Base-by-base conservation (phyloP, 2,329 filamentous ascomycete genomes). In the Cercospora nicotianae region DNA sequence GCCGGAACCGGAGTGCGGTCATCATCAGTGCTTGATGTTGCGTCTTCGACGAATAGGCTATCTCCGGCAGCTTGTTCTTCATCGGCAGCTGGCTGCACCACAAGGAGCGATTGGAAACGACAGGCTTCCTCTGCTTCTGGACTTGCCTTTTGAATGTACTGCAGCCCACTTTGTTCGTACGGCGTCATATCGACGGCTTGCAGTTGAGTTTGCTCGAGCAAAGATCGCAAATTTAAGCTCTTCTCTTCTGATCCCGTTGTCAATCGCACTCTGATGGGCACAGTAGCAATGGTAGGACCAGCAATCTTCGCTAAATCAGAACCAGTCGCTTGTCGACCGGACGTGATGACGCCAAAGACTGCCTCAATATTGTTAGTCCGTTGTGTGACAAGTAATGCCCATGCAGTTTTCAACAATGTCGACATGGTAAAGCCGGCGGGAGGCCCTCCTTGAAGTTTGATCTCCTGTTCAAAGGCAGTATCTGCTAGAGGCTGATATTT, bases 101-200 rank as follows among this genome's bases (percentile, higher is more conserved):
- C 83, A 1, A 88, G 77, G 7, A 86, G 82, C 0, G 85, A 86
- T 18, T 84, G 83, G 63, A 88, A 81, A 69, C 87, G 83, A 72
- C 86, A 87, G 2, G 86, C 85, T n/a, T 61, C 39, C 16, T 51
- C 42, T 26, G 65, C 58, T 23, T 63, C 59, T 16, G 33, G 39
- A 20, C 53, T 57, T 4, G 63, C 33, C 9, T 39, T 58, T 12
- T n/a, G 23, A 13, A 68, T 68, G 2, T 55, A 30, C 18, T 23
- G 23, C 12, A 69, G 39, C 5, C 68, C 63, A 23, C 36, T 64
- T 28, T 69, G 67, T 57, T 70, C 67, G 20, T 61, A 69, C 12
- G 67, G 57, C 10, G 62, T 69, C 65, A 69, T 69, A 2, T 67
- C 60, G 5, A 55, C 12, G 3, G 48, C 48, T 55, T 55, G 48